Conservation (phyloP, 495 filamentous ascomycete species). For the Aspergillus wentii region DNA sequence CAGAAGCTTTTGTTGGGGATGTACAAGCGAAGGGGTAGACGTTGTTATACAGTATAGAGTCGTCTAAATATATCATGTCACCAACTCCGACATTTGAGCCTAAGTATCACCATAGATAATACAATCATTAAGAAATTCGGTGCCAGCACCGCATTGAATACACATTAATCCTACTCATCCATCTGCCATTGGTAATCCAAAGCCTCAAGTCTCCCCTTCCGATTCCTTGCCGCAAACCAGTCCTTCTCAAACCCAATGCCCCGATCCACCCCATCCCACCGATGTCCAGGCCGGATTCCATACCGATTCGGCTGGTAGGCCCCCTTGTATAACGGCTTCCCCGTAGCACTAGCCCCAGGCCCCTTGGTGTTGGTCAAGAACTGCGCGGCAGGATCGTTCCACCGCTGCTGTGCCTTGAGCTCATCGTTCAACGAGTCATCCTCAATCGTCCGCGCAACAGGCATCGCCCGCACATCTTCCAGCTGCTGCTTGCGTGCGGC, state of each 20-base stretch:
- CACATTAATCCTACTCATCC: slow-evolving; percentile 57
- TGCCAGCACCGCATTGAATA: slow-evolving; percentile 23
- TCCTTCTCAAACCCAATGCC: slow-evolving; percentile 93
- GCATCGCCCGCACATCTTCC: slow-evolving; percentile 74
- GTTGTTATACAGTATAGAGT: too few relatives aligned
- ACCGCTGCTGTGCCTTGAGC: slow-evolving; percentile 66
- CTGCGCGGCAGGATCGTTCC: slow-evolving; percentile 89
- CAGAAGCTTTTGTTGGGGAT: too few relatives aligned
- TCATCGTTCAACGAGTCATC: slow-evolving; percentile 82
- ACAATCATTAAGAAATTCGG: too few relatives aligned
- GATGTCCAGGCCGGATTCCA: slow-evolving; percentile 84
- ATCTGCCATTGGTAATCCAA: slow-evolving; percentile 94
- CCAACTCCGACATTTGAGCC: too few relatives aligned
- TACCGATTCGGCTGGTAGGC: slow-evolving; percentile 85
- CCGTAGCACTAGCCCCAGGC: slow-evolving; percentile 41
- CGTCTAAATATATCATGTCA: too few relatives aligned
- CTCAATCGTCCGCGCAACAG: slow-evolving; percentile 71
- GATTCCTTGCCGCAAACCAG: slow-evolving; percentile 83
- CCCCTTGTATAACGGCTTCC: slow-evolving; percentile 75
- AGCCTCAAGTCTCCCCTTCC: slow-evolving; percentile 63
- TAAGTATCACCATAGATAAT: too few relatives aligned
- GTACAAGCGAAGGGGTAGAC: too few relatives aligned
- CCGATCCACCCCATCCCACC: slow-evolving; percentile 97
- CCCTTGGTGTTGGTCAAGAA: slow-evolving; percentile 59
- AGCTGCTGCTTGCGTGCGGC: slow-evolving; percentile 57